Percentiles rank a stretch among this genome's conserved stretches.
These are phyloP conservation scores for Aspergillus sp. DNA, from an alignment of 2,329 filamentous ascomycete species.

Conservation along the genomic window DNA sequence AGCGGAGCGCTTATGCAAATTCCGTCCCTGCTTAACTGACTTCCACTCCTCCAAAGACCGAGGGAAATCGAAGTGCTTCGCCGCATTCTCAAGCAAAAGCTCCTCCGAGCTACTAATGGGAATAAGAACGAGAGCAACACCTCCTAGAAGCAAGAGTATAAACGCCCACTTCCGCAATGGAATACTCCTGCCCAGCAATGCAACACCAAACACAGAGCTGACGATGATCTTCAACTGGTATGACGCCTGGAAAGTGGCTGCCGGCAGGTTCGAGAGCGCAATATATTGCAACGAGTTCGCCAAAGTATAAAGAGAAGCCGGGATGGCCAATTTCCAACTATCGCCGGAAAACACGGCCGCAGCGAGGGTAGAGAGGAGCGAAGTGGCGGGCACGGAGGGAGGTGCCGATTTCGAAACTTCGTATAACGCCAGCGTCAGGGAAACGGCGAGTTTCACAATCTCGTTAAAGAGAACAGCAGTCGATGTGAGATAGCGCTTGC, in stretches of 20 bases:
- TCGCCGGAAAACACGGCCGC: slow-evolving; percentile 82
- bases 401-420: slow-evolving; percentile 77
- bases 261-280: slow-evolving; percentile 84
- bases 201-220: slow-evolving; percentile 81
- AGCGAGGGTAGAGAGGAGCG: slow-evolving; percentile 76
- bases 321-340: slow-evolving; percentile 91
- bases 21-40: slow-evolving; percentile 51
- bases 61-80: slow-evolving; percentile 68
- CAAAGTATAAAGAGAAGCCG: slow-evolving; percentile 82
- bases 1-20: slow-evolving; percentile 69
- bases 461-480: slow-evolving; percentile 94
- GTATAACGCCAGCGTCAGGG: slow-evolving; percentile 81
- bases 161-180: slow-evolving; percentile 76
- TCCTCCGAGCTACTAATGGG: slow-evolving; percentile 61
- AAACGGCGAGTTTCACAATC: slow-evolving; percentile 83
- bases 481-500: slow-evolving; percentile 87
- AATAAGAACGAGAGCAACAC: slow-evolving; percentile 82
- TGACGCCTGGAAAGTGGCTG: slow-evolving; percentile 88
- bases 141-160: slow-evolving; percentile 73
- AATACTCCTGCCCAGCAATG: slow-evolving; percentile 70
- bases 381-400: slow-evolving; percentile 74
- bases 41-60: slow-evolving; percentile 75
- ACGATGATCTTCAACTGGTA: slow-evolving; percentile 95
- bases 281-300: slow-evolving; percentile 95
- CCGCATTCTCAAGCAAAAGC: slow-evolving; percentile 56